Base-by-base conservation (phyloP, 192 early-diverging fungal species). In the Gamsiella multidivaricata region DNA sequence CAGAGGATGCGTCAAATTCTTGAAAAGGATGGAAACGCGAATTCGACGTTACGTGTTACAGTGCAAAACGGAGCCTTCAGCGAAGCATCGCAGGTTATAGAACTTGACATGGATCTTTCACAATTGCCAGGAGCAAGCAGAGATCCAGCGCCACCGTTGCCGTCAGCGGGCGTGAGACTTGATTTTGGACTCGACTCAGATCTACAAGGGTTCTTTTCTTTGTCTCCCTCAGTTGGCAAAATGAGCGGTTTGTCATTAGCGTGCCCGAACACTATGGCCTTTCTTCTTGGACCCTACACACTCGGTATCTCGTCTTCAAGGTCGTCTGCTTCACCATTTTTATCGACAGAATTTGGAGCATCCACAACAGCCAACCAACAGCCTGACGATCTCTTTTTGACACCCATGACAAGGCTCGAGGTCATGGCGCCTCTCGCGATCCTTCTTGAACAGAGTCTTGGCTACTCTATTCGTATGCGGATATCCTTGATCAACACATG, bases 401-500 rank as follows among this genome's bases (percentile, higher is more conserved):
- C 12, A 5, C 15, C 34, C 8, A 32, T 28, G 11, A 64, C 14
- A 31, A 36, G 51, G 17, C 47, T 50, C 3, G 73, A 69, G 18
- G 46, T 37, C 41, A 65, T 79, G 25, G 71, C 81, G n/a, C 80
- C 75, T 0, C 42, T 85, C 15, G 55, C 53, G 17, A 63, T 73
- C 1, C 45, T 85, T 1, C 68, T 65, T 9, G 52, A 58, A 11
- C 52, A 66, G 15, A 71, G 69, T 32, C 43, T 83, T 29, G 45
- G 52, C 6, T 41, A 79, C 37, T 65, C 84, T 0, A 67, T 85
- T n/a, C 36, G 49, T 15, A 34, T 41, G 11, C 61, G 70, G 9
- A 64, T 69, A 4, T 80, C 65, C 9, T 32, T 84, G 14, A 54
- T 88, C 0, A 81, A 84, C 36, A 70, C 80, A 9, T 86, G 79